These are phyloP conservation scores for Ophiostoma sp. DNA, from an alignment of 2,329 filamentous ascomycete species.

Conservation along the genomic window DNA sequence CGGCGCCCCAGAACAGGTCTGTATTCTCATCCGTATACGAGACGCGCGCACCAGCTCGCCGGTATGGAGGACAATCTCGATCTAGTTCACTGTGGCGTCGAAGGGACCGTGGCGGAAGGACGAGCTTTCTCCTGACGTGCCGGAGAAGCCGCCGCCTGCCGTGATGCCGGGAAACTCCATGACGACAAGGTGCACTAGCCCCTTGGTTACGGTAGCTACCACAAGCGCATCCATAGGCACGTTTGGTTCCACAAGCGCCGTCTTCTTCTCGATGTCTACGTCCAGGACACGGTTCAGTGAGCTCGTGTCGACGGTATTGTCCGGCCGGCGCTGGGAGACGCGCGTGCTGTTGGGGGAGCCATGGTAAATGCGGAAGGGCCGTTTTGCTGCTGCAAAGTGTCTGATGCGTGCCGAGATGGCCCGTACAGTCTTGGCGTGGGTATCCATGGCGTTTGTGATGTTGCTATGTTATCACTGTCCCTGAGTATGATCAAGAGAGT, in stretches of 20 bases:
- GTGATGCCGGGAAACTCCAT: constrained; percentile 70
- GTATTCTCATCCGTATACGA: constrained; percentile 35
- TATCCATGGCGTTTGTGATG: background rate
- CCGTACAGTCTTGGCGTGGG: background rate
- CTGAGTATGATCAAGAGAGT: no score
- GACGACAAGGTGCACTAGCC: constrained; percentile 58
- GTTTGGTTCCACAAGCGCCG: constrained; percentile 61
- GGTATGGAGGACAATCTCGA: constrained; percentile 59
- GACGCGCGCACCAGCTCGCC: constrained; percentile 50
- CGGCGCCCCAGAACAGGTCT: constrained; percentile 55
- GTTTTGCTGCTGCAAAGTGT: constrained; percentile 39
- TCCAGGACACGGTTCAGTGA: constrained; percentile 56
- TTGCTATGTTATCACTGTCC: background rate
- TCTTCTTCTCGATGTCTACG: constrained; percentile 49
- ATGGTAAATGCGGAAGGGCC: constrained; percentile 69
- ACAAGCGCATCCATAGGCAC: constrained; percentile 63
- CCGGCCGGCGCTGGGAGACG: constrained; percentile 42
- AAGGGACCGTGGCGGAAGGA: constrained; percentile 63
- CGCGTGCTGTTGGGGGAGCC: constrained; percentile 74
- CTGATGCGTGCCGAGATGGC: constrained; percentile 30
- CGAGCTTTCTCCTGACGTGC: constrained; percentile 61
- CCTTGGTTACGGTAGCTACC: constrained; percentile 48
- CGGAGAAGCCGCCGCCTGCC: constrained; percentile 60
- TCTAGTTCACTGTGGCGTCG: constrained; percentile 54
- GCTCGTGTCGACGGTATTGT: constrained; percentile 63